A percentile compares a stretch with the other conserved stretches of the same genome.
Evolutionary conservation across 805 yeast species (phyloP).

Genomic region (Metschnikowia continentalis): DNA sequence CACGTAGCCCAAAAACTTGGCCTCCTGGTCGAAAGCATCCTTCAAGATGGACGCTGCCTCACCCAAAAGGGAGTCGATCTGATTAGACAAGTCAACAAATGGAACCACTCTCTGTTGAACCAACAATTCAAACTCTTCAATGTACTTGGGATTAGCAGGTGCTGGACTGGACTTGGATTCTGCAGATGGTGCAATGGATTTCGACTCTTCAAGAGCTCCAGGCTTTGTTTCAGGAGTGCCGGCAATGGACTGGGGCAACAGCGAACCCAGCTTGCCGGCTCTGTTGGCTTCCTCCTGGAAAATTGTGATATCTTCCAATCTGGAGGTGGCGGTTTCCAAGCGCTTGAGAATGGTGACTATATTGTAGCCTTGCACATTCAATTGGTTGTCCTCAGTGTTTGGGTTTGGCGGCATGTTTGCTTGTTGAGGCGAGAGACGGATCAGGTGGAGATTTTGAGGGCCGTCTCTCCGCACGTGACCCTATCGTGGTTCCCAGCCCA

Average conservation of each 20-base stretch:
- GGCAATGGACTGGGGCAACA: constrained; percentile 2
- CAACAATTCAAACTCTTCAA: constrained; percentile 52
- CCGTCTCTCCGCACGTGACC: constrained; percentile 8
- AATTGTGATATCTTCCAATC: constrained; percentile 83
- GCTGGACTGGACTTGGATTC: constrained; percentile 17
- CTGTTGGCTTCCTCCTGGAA: constrained; percentile 60
- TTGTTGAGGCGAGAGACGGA: background rate
- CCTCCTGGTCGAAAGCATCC: constrained; percentile 56
- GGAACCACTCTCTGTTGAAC: constrained; percentile 54
- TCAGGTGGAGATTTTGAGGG: constrained; percentile 1
- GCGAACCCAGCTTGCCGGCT: constrained; percentile 8
- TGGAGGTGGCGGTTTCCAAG: constrained; percentile 88
- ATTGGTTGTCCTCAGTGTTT: constrained; percentile 41
- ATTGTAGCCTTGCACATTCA: constrained; percentile 77
- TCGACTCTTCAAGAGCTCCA: constrained; percentile 5
- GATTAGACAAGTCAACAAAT: constrained; percentile 49
- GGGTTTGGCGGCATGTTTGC: constrained; percentile 15
- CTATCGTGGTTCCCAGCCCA: background rate
- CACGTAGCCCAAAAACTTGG: constrained; percentile 56
- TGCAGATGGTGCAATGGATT: constrained; percentile 5
- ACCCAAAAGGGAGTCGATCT: constrained; percentile 54
- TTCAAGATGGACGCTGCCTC: constrained; percentile 49
- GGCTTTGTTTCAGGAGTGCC: constrained; percentile 8
- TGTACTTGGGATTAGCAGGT: constrained; percentile 37
- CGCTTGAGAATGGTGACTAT: constrained; percentile 68